phyloP scores from a whole-genome alignment of 805 yeast genomes.

The Diddensiella transvaalensis region DNA sequence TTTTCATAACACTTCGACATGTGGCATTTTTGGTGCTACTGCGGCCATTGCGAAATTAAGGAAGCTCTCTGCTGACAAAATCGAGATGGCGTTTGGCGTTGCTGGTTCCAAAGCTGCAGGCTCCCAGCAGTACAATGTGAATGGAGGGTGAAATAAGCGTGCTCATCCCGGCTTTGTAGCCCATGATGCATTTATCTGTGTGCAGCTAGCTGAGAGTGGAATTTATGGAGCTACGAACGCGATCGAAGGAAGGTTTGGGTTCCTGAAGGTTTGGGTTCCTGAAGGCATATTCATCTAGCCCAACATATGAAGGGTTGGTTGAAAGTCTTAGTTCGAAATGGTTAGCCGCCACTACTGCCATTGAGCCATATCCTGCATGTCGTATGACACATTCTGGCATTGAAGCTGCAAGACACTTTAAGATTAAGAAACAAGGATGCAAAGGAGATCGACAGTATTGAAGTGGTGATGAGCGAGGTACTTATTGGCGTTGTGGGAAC shows the following conservation, averaged over 20 bases:
- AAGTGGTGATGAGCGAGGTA: not conserved
- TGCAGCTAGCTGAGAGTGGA: not conserved
- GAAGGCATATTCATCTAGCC: not conserved
- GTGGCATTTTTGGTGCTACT: slow-evolving; percentile 1
- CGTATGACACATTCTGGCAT: not conserved
- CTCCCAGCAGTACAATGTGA: not conserved
- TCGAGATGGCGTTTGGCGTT: not conserved
- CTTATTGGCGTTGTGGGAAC: not conserved
- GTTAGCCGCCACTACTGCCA: not conserved
- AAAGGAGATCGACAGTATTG: not conserved
- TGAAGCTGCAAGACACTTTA: not conserved
- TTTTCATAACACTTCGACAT: not conserved
- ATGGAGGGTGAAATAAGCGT: not conserved
- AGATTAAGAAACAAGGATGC: not conserved
- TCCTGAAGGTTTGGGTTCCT: not conserved
- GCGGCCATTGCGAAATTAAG: not conserved
- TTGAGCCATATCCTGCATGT: not conserved
- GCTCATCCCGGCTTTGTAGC: not conserved
- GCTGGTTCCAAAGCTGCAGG: not conserved
- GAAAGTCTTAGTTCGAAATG: not conserved
- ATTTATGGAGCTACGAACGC: not conserved
- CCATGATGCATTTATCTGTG: not conserved
- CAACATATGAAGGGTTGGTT: not conserved
- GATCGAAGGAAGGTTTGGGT: not conserved
- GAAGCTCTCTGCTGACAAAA: not conserved